A percentile compares a stretch with the other conserved stretches of the same genome.
Conservation (phyloP, 2,329 filamentous ascomycete genomes). For the Aschersonia sp. region DNA sequence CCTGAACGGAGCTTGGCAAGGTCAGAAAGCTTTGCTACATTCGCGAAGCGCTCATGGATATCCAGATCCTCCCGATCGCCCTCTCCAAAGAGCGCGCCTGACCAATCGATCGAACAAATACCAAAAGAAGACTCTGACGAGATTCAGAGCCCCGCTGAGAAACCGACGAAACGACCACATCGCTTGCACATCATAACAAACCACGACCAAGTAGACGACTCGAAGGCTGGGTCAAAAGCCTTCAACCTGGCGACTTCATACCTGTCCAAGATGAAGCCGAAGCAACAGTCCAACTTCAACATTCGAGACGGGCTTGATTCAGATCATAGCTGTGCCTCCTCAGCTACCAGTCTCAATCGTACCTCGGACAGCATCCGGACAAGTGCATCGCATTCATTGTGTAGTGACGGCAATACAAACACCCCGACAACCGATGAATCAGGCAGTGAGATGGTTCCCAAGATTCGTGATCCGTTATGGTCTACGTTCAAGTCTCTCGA, state of each 20-base stretch:
- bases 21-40: conserved; percentile 29
- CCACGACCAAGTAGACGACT: conserved; percentile 9
- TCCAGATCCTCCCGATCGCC: conserved; percentile 11
- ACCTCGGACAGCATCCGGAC: conserved; percentile 21
- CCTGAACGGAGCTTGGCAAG: conserved; percentile 22
- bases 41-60: conserved; percentile 5
- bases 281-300: conserved; percentile 26
- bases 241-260: conserved; percentile 30
- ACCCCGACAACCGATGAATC: conserved; percentile 27
- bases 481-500: conserved; percentile 39
- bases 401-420: conserved; percentile 21
- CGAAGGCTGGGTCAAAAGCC: conserved; percentile 19
- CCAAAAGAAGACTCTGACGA: conserved; percentile 6
- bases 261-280: conserved; percentile 33
- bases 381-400: conserved; percentile 23
- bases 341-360: conserved; percentile 29
- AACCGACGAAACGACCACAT: conserved; percentile 7
- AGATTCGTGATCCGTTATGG: conserved; percentile 37
- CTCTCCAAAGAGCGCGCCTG: conserved; percentile 23
- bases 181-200: conserved; percentile 13
- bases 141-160: neutral
- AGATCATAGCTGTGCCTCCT: conserved; percentile 31
- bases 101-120: conserved; percentile 10
- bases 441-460: conserved; percentile 26
- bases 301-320: conserved; percentile 19